Evolutionary conservation across 495 filamentous ascomycete genomes (phyloP).

Genomic region (Diplogelasinospora grovesii): DNA sequence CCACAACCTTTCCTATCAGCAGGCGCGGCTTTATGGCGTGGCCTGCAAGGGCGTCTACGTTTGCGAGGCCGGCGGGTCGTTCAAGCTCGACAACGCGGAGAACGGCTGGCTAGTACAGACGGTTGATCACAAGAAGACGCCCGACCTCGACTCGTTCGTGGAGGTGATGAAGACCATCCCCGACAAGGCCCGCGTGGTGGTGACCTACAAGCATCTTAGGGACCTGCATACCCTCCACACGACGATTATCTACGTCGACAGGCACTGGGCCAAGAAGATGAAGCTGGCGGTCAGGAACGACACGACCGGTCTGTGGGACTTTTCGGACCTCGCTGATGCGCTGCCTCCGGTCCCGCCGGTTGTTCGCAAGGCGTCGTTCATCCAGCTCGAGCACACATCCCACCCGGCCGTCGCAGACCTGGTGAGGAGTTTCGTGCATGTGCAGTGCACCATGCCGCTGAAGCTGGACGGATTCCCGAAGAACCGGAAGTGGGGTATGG

Average conservation of each 20-base stretch:
- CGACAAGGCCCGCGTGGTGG: slow-evolving; percentile 81
- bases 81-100: slow-evolving; percentile 83
- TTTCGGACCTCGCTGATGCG: slow-evolving; percentile 73
- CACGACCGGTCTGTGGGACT: slow-evolving; percentile 88
- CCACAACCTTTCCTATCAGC: slow-evolving; percentile 93
- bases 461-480: slow-evolving; percentile 96
- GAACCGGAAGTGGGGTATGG: slow-evolving; percentile 87
- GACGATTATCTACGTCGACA: slow-evolving; percentile 83
- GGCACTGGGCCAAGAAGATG: slow-evolving; percentile 95
- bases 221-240: slow-evolving; percentile 94
- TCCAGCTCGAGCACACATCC: slow-evolving; percentile 79
- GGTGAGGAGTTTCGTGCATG: slow-evolving; percentile 88
- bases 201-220: slow-evolving; percentile 90
- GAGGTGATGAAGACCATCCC: slow-evolving; percentile 86
- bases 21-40: slow-evolving; percentile 88
- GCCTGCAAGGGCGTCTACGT: slow-evolving; percentile 87
- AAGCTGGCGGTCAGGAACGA: slow-evolving; percentile 89
- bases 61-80: slow-evolving; percentile 91
- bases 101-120: slow-evolving; percentile 88
- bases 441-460: slow-evolving; percentile 84
- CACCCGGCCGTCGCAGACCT: slow-evolving; percentile 86
- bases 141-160: slow-evolving; percentile 81
- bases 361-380: slow-evolving; percentile 76
- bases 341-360: slow-evolving; percentile 65
- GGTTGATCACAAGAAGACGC: slow-evolving; percentile 82